A percentile compares a stretch with the other conserved stretches of the same genome.
Evolutionary conservation across 192 early-diverging fungal species (phyloP).

Genomic region (Linnemannia elongata): DNA sequence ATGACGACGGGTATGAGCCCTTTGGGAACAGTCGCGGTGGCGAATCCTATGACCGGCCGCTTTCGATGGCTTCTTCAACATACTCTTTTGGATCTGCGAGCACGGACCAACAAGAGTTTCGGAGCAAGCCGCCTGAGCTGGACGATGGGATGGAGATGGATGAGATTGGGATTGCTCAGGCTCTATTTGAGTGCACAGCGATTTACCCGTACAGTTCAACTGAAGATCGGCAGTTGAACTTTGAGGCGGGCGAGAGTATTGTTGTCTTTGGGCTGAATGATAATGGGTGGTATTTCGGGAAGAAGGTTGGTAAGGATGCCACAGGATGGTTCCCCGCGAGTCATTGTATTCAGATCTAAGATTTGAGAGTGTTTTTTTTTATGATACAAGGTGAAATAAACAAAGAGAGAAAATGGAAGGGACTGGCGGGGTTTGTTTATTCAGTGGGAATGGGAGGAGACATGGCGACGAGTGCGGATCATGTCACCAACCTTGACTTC

Average conservation of each 20-base stretch:
- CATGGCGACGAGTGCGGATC: constrained; percentile 16
- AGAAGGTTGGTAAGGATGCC: constrained; percentile 47
- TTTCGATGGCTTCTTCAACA: constrained; percentile 13
- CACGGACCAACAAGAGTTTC: constrained; percentile 34
- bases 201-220: constrained; percentile 47
- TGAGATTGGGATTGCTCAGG: constrained; percentile 47
- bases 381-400: background rate
- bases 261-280: constrained; percentile 56
- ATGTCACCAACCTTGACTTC: constrained; percentile 41
- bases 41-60: constrained; percentile 15
- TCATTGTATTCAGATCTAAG: constrained; percentile 45
- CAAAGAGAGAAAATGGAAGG: background rate
- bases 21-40: background rate
- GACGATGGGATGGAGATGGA: constrained; percentile 50
- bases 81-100: constrained; percentile 25
- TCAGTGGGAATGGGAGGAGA: background rate
- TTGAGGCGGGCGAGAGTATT: constrained; percentile 55
- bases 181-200: constrained; percentile 56
- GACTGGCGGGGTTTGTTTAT: background rate
- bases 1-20: constrained; percentile 26
- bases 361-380: too few species aligned
- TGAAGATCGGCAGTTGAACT: constrained; percentile 40
- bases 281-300: constrained; percentile 55
- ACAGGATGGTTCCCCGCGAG: constrained; percentile 55
- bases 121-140: constrained; percentile 34